Evolutionary conservation across 345 rosid species (phyloP), one percentile per base, ranked within the genome.

Genomic region (Draba incana): DNA sequence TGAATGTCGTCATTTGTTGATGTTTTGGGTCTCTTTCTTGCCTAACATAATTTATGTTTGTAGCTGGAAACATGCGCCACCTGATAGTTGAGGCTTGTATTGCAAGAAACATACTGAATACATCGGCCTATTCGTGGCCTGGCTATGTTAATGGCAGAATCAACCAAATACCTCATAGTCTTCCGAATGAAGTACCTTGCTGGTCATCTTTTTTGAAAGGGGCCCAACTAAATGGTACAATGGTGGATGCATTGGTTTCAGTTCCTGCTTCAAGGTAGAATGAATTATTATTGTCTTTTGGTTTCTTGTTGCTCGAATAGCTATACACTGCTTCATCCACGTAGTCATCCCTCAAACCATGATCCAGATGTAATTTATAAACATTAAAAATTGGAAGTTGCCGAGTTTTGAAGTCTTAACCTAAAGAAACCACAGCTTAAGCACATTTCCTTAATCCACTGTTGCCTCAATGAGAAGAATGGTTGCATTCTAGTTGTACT

Each of bases 21-120:
- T 65, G 28, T 41, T 23, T 5, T 31, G 28, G 57, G 14, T n/a
- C n/a, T 43, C 66, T 15, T 67, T 70, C 20, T 28, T 53, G 44
- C 31, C 56, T 56, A 30, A 69, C 64, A 49, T 62, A 54, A 27
- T 51, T 38, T 49, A 20, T 83, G 66, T 42, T 55, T 24, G 76
- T 86, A 94, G 99, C 87, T 81, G 99, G 99, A 79, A 89, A 94
- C 84, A 79, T 94, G 97, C 88, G 92, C 41, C 99, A 94, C 77
- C 82, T 94, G 80, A 91, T 94, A 75, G 92, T 94, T 45, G 98
- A 94, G 87, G 95, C 98, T 66, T 89, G 95, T 80, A 88, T 91
- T 46, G 86, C 97, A 12, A 87, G 99, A 82, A 84, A 86, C 78
- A 42, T 94, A 64, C 77, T 94, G 75, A 97, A 94, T 75, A 89